A percentile compares a stretch with the other conserved stretches of the same genome.
Conservation (phyloP, 78 protist species). For the Trichosphaerium sp. region DNA sequence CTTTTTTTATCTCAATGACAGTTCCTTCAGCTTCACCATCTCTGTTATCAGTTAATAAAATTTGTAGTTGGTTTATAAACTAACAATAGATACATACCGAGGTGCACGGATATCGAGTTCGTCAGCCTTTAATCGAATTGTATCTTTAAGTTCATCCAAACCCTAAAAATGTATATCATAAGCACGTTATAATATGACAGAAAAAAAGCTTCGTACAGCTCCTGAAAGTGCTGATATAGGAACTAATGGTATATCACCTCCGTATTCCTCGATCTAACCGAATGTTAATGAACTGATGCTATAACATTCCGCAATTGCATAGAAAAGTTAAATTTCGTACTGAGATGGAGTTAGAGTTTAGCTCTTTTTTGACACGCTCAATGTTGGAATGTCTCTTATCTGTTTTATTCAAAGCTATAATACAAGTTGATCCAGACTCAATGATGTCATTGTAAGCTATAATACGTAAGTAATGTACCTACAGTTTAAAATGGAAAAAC, state of each 20-base stretch:
- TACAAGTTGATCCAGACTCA: constrained; percentile 30
- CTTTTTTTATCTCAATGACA: constrained; percentile 9
- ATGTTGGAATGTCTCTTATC: constrained; percentile 53
- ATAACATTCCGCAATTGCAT: background rate
- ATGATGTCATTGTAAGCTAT: constrained; percentile 55
- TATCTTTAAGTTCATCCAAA: constrained; percentile 32
- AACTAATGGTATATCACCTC: constrained; percentile 63
- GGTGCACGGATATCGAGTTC: constrained; percentile 28
- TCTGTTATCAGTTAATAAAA: background rate
- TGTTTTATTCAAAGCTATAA: constrained; percentile 81
- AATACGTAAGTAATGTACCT: constrained; percentile 63
- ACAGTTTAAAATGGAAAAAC: background rate
- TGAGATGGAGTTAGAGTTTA: constrained; percentile 44
- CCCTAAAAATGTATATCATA: background rate
- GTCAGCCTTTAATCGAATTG: constrained; percentile 36
- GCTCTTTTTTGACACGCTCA: constrained; percentile 8
- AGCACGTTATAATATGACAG: background rate
- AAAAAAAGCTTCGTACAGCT: background rate
- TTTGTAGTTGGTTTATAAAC: too few species aligned
- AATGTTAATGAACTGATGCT: background rate
- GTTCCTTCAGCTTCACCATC: background rate
- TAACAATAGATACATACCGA: too few species aligned
- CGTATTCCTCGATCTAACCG: constrained; percentile 61
- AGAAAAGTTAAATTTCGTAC: too few species aligned
- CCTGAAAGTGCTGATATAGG: constrained; percentile 62